Conservation (phyloP, 495 filamentous ascomycete genomes). For the Zalerion maritima region DNA sequence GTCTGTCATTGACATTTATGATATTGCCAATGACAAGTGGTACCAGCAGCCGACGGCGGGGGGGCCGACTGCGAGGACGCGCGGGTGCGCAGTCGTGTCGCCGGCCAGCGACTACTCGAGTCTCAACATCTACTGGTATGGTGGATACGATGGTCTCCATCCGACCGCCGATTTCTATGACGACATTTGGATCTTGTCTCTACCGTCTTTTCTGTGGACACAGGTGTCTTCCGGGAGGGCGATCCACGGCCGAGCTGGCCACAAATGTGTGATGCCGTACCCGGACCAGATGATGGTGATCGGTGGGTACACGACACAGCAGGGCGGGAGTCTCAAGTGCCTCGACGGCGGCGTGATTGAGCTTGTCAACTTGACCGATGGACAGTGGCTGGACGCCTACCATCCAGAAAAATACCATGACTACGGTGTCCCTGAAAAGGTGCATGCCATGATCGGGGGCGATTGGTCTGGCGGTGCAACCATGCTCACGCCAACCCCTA, state of each 20-base stretch:
- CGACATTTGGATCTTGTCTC: constrained; percentile 58
- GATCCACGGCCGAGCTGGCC: constrained; percentile 40
- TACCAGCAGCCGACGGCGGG: constrained; percentile 47
- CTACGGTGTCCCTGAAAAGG: constrained; percentile 46
- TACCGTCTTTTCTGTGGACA: constrained; percentile 68
- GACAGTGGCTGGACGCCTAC: constrained; percentile 43
- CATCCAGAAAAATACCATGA: constrained; percentile 40
- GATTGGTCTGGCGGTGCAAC: constrained; percentile 46
- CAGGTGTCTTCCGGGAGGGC: constrained; percentile 34
- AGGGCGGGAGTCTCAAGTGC: constrained; percentile 21
- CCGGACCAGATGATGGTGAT: constrained; percentile 60
- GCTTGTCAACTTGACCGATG: constrained; percentile 49
- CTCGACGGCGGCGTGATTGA: constrained; percentile 39
- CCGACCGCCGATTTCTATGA: constrained; percentile 29
- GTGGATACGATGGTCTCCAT: constrained; percentile 44
- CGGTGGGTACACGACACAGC: constrained; percentile 32
- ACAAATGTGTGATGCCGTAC: constrained; percentile 52
- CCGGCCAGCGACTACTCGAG: constrained; percentile 44
- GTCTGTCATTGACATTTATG: constrained; percentile 52
- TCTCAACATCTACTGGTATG: constrained; percentile 64
- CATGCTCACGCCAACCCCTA: constrained; percentile 24
- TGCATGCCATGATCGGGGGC: constrained; percentile 47
- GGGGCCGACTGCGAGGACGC: constrained; percentile 37
- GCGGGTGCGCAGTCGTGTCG: constrained; percentile 53
- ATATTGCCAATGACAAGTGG: constrained; percentile 41